Evolutionary conservation across 257 asterid species (phyloP).

Genomic region (Nicotiana sylvestris): DNA sequence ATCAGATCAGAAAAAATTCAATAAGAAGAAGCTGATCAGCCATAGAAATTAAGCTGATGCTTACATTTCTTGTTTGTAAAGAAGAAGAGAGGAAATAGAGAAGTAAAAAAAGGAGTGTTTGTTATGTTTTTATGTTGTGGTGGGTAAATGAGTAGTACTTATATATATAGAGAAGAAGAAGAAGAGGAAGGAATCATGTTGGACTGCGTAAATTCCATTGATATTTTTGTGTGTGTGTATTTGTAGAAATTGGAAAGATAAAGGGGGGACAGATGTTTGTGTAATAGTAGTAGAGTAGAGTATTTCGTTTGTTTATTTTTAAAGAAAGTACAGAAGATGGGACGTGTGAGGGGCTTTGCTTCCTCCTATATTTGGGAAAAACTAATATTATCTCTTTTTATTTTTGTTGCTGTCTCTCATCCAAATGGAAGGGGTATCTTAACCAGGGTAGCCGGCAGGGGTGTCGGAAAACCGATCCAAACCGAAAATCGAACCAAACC

Average conservation of each 20-base stretch:
- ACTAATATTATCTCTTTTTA: not conserved
- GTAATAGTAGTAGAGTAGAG: not conserved
- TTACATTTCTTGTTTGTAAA: not conserved
- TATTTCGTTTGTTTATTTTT: conserved; percentile 2
- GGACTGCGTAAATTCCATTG: not conserved
- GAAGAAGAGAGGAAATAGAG: not conserved
- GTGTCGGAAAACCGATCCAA: too few species aligned
- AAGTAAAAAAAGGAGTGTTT: not conserved
- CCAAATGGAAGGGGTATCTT: not conserved
- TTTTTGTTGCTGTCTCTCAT: not conserved
- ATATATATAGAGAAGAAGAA: not conserved
- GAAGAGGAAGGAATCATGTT: not conserved
- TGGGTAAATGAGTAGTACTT: not conserved
- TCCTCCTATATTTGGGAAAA: conserved; percentile 10
- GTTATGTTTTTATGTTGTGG: not conserved
- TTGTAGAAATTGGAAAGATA: not conserved
- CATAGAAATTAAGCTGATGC: not conserved
- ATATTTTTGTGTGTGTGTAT: not conserved
- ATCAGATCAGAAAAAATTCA: not conserved
- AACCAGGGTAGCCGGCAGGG: not conserved
- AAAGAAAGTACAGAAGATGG: conserved; percentile 15
- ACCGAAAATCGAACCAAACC: too few species aligned
- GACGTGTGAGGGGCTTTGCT: conserved; percentile 3
- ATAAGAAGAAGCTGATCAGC: not conserved
- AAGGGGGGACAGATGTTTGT: not conserved